Conservation (phyloP, 2,329 filamentous ascomycete species). For the Calonectria pseudoturangicola region DNA sequence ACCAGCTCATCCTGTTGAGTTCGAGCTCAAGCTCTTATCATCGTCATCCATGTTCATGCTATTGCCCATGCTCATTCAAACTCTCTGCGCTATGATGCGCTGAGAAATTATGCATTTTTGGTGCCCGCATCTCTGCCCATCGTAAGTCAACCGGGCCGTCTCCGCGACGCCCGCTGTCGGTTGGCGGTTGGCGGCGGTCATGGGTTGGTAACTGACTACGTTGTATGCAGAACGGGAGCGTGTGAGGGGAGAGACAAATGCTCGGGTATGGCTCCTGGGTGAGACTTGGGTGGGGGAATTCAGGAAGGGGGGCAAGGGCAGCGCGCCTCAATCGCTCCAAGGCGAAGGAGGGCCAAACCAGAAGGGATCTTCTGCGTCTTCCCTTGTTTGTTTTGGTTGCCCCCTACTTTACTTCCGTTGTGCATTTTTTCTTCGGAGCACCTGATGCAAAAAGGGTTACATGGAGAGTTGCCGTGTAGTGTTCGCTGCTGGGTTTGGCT, state of each 20-base stretch:
- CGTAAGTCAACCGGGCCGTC: constrained; percentile 46
- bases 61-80: constrained; percentile 12
- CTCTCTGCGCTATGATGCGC: constrained; percentile 32
- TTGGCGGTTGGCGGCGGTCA: constrained; percentile 40
- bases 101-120: constrained; percentile 34
- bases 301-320: constrained; percentile 26
- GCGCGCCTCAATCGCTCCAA: constrained; percentile 43
- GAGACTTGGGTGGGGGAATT: constrained; percentile 34
- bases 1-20: constrained; percentile 10
- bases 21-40: constrained; percentile 23
- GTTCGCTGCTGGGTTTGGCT: neutral
- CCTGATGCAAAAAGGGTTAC: constrained; percentile 39
- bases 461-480: constrained; percentile 25
- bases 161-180: constrained; percentile 53
- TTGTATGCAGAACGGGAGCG: constrained; percentile 25
- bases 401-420: constrained; percentile 25
- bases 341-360: constrained; percentile 41
- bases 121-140: constrained; percentile 16
- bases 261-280: constrained; percentile 33
- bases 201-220: constrained; percentile 31
- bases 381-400: constrained; percentile 39
- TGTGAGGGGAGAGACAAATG: constrained; percentile 31
- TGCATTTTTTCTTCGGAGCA: constrained; percentile 30
- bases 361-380: constrained; percentile 50
- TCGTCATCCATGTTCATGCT: constrained; percentile 3